Evolutionary conservation across 176 grass and related monocot genomes (phyloP).

Genomic region (Oryza brachyantha): DNA sequence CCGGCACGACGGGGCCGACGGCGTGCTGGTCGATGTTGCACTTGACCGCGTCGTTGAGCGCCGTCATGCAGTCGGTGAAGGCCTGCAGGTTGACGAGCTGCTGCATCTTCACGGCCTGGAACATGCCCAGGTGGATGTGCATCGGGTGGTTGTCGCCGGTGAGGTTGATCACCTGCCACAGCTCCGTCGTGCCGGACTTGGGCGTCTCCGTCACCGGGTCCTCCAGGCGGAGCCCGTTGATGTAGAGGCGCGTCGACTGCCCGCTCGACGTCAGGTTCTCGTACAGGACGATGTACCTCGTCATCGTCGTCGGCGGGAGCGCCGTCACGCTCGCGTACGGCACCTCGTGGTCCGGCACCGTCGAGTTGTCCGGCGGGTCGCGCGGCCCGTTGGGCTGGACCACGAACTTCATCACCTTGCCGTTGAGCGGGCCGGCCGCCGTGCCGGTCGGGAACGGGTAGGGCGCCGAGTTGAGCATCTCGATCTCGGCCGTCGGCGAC

Average conservation of each 20-base stretch:
- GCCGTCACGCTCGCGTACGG: slow-evolving; percentile 20
- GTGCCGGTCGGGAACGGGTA: slow-evolving; percentile 35
- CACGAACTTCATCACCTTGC: slow-evolving; percentile 47
- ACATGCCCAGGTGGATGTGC: slow-evolving; percentile 59
- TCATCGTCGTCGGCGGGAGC: slow-evolving; percentile 1
- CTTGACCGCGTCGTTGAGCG: slow-evolving; percentile 43
- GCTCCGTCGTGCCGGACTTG: slow-evolving; percentile 53
- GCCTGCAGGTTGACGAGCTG: slow-evolving; percentile 29
- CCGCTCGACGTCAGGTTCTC: slow-evolving; percentile 47
- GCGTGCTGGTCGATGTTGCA: slow-evolving; percentile 36
- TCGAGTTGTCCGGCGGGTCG: slow-evolving; percentile 23
- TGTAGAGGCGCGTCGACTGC: slow-evolving; percentile 63
- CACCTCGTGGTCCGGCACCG: slow-evolving; percentile 25
- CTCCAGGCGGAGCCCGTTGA: slow-evolving; percentile 52
- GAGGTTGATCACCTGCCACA: slow-evolving; percentile 80
- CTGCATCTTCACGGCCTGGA: slow-evolving; percentile 44
- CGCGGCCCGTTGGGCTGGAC: not conserved
- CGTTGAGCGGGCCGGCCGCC: slow-evolving; percentile 13
- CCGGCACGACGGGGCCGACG: slow-evolving; percentile 6
- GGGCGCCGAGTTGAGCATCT: slow-evolving; percentile 30
- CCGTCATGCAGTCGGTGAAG: slow-evolving; percentile 60
- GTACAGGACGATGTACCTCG: slow-evolving; percentile 62
- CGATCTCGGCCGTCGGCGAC: slow-evolving; percentile 6
- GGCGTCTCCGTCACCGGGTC: slow-evolving; percentile 66
- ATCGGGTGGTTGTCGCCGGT: slow-evolving; percentile 70